Percentiles rank a stretch among this genome's conserved stretches.
These are phyloP conservation scores for Pascua guehoae DNA, from an alignment of 1,284 basidiomycete species.

Conservation along the genomic window DNA sequence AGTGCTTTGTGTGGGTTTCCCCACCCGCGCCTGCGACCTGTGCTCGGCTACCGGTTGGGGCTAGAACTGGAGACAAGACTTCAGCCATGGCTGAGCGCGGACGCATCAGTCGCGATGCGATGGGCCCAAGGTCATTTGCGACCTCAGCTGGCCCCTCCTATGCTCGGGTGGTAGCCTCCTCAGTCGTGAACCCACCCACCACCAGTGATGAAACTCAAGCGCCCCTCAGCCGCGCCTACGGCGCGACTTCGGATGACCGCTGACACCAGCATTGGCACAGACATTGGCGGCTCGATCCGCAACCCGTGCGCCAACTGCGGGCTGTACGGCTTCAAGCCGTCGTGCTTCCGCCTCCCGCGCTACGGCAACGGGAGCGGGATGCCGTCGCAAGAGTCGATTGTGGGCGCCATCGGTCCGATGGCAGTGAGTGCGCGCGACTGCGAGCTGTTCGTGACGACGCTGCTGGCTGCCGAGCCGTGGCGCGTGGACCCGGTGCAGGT, in stretches of 20 bases:
- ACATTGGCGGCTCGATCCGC: constrained; percentile 48
- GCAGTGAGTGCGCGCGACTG: constrained; percentile 37
- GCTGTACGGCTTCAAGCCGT: constrained; percentile 44
- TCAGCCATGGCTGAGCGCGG: too few species aligned
- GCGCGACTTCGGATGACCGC: background rate
- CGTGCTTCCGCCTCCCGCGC: constrained; percentile 36
- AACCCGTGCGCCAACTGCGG: constrained; percentile 29
- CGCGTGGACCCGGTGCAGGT: constrained; percentile 33
- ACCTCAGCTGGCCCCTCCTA: too few species aligned
- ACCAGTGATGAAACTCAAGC: too few species aligned
- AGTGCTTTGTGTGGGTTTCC: too few species aligned
- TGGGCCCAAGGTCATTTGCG: too few species aligned
- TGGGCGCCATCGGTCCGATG: constrained; percentile 38
- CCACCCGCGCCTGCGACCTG: too few species aligned
- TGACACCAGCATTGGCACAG: constrained; percentile 47
- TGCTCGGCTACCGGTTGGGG: too few species aligned
- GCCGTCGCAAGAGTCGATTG: constrained; percentile 36
- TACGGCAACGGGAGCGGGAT: constrained; percentile 35
- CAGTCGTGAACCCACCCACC: too few species aligned
- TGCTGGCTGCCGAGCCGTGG: constrained; percentile 43
- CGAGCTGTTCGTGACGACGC: constrained; percentile 34
- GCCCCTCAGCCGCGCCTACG: too few species aligned
- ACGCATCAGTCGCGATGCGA: too few species aligned
- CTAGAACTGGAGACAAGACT: too few species aligned
- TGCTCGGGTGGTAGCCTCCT: too few species aligned